phyloP scores from a whole-genome alignment of 345 rosid genomes.

The Linum usitatissimum region DNA sequence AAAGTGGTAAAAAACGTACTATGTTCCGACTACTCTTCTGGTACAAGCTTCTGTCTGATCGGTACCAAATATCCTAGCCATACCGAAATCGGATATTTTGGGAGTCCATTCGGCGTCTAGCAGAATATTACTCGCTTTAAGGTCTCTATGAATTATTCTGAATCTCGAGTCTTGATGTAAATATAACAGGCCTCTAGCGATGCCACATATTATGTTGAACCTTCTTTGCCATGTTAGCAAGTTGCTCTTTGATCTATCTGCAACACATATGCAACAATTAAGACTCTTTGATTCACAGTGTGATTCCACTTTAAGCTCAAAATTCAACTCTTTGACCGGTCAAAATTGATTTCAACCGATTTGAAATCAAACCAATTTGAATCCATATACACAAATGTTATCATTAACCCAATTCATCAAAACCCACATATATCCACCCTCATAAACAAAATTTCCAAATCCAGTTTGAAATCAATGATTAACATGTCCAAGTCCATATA shows the following conservation, averaged over 20 bases:
- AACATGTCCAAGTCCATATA: too few relatives aligned
- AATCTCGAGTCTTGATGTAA: constrained; percentile 78
- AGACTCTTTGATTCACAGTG: too few relatives aligned
- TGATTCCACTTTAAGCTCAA: too few relatives aligned
- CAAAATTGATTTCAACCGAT: too few relatives aligned
- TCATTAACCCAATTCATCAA: too few relatives aligned
- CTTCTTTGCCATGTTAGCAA: constrained; percentile 50
- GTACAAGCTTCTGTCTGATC: constrained; percentile 60
- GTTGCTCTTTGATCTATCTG: constrained; percentile 37
- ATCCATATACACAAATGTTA: too few relatives aligned
- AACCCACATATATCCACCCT: too few relatives aligned
- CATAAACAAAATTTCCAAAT: too few relatives aligned
- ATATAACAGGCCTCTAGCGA: constrained; percentile 68
- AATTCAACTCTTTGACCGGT: too few relatives aligned
- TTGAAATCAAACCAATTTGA: too few relatives aligned
- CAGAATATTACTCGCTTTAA: constrained; percentile 69
- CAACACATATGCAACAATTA: neutral
- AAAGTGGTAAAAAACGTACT: constrained; percentile 37
- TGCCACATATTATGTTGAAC: constrained; percentile 50
- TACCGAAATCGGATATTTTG: constrained; percentile 75
- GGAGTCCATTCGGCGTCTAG: constrained; percentile 59
- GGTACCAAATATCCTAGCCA: constrained; percentile 71
- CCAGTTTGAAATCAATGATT: too few relatives aligned
- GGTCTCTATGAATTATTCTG: constrained; percentile 70
- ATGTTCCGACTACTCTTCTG: constrained; percentile 61